A percentile compares a stretch with the other conserved stretches of the same genome.
Conservation (phyloP, 345 rosid species). For the Turnera subulata region DNA sequence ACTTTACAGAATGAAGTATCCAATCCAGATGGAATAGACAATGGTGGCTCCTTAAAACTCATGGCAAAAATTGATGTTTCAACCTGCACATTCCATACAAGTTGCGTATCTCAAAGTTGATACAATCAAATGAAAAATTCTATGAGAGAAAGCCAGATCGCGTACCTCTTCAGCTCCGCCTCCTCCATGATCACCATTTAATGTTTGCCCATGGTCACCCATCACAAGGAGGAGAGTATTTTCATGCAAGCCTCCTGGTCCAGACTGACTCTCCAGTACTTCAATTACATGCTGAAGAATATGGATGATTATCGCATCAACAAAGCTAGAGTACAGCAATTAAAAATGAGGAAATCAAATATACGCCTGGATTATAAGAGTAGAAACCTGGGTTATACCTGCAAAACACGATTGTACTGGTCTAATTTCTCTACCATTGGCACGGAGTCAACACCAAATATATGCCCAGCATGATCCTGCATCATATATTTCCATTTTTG, state of each 20-base stretch:
- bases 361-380: too few relatives aligned
- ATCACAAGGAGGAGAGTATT: slow-evolving; percentile 80
- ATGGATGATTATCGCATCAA: slow-evolving; percentile 1
- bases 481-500: slow-evolving; percentile 10
- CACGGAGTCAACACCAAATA: slow-evolving; percentile 77
- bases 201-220: slow-evolving; percentile 98
- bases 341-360: too few relatives aligned
- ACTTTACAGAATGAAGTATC: slow-evolving; percentile 58
- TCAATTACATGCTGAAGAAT: slow-evolving; percentile 54
- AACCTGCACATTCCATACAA: slow-evolving; percentile 44
- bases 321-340: too few relatives aligned
- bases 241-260: slow-evolving; percentile 79
- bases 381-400: too few relatives aligned
- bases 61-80: slow-evolving; percentile 87
- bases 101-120: not conserved
- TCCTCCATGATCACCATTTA: slow-evolving; percentile 98
- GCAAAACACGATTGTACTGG: slow-evolving; percentile 71
- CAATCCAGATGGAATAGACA: slow-evolving; percentile 56
- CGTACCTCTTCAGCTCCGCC: slow-evolving; percentile 89
- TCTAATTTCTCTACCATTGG: slow-evolving; percentile 87
- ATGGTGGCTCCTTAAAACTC: slow-evolving; percentile 64
- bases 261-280: slow-evolving; percentile 56
- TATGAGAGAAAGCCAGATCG: slow-evolving; percentile 10
- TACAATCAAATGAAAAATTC: slow-evolving; percentile 4
- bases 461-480: slow-evolving; percentile 97